Base-by-base conservation (phyloP, 2,329 filamentous ascomycete genomes). In the Rutstroemia sydowiana region DNA sequence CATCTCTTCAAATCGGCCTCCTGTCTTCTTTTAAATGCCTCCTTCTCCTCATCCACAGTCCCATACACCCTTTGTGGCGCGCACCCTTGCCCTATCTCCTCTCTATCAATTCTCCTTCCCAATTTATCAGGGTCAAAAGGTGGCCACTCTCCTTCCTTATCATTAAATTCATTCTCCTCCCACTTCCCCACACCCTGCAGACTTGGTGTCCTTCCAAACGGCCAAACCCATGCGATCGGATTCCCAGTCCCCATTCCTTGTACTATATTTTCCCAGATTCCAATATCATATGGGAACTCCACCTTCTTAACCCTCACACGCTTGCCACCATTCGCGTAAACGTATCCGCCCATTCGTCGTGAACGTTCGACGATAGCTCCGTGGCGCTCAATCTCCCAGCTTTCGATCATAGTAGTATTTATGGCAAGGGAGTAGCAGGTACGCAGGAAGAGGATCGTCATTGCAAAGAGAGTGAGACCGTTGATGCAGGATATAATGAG, bases 271-370 rank as follows among this genome's bases (percentile, higher is more conserved):
- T 71, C 66, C 70, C 81, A 89, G 60, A 93, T 73, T 45, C 86
- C 87, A 41, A 92, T 70, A 62, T 95, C 88, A 68, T 90, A 93
- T 0, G 88, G 88, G 60, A 89, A 93, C 66, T 92, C 86, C 61
- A 91, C 78, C 48, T 75, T 77, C 52, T 77, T 73, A 40, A 87
- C 75, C 10, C 73, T 69, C 2, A 83, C 68, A 41, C 74, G 69
- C 60, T 68, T 72, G 5, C 77, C 77, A 4, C 76, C 76, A 26
- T 73, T 71, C 1, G 58, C 60, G 18, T 68, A 69, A 2, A 68
- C 65, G 48, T 64, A 65, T 2, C 67, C 64, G 1, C 73, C 68
- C n/a, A 63, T 66, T 31, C 70, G 69, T 44, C 62, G 60, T 5
- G 73, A 70, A 28, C 77, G 71, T 20, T 72, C 69, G 21, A 82